These are phyloP conservation scores for Corchorus olitorius DNA, from an alignment of 345 rosid genomes.

Conservation along the genomic window DNA sequence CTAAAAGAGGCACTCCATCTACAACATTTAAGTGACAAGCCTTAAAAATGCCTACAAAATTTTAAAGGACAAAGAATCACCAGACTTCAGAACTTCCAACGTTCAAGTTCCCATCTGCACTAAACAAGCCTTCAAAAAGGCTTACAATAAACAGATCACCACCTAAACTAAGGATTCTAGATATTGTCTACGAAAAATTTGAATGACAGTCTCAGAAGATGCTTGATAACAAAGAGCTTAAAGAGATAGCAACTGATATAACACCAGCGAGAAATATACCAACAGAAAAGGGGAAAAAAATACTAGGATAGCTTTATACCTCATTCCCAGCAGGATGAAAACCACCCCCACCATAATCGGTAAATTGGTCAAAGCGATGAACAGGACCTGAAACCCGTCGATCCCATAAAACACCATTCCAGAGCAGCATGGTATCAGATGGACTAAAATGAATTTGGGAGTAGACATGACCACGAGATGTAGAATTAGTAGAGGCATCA, in stretches of 20 bases:
- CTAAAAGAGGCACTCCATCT: neutral
- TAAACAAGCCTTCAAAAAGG: too few species aligned
- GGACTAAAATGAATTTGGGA: conserved; percentile 89
- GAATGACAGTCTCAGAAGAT: neutral
- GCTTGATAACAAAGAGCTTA: neutral
- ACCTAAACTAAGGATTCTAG: neutral
- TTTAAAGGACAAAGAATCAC: neutral
- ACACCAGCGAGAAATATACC: neutral
- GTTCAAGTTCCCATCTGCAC: neutral
- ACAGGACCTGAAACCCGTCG: conserved; percentile 57
- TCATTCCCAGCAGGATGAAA: conserved; percentile 98
- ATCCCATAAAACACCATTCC: conserved; percentile 96
- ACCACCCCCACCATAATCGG: conserved; percentile 98
- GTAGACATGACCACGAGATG: conserved; percentile 72
- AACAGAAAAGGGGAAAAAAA: neutral
- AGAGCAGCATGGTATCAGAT: conserved; percentile 75
- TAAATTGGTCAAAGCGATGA: conserved; percentile 83
- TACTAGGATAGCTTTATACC: conserved; percentile 44
- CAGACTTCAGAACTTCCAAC: neutral
- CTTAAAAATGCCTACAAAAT: neutral
- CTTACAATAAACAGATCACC: neutral
- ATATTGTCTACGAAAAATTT: neutral
- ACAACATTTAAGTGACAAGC: neutral
- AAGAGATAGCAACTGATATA: neutral
- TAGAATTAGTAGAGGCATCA: conserved; percentile 55